Evolutionary conservation across 352 stramenopile genomes (phyloP).

Genomic region (Phytophthora cactorum): DNA sequence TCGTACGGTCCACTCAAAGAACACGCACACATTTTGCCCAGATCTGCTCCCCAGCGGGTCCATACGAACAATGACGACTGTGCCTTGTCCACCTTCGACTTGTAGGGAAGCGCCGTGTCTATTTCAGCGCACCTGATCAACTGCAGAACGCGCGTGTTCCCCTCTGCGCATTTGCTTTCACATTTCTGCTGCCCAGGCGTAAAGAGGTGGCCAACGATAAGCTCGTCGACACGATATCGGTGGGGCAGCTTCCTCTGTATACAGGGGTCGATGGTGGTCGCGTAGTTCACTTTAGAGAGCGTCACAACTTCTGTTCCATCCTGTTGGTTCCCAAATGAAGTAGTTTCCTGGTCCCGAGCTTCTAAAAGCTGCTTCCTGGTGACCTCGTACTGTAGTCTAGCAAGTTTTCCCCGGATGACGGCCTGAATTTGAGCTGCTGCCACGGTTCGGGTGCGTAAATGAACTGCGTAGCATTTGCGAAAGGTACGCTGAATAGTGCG

Average conservation of each 20-base stretch:
- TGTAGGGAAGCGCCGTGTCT: background rate
- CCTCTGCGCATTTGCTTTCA: background rate
- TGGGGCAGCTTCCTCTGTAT: slow-evolving; percentile 17
- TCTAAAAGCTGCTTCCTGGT: slow-evolving; percentile 9
- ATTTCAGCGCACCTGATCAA: slow-evolving; percentile 3
- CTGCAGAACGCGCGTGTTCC: slow-evolving; percentile 26
- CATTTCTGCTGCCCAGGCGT: background rate
- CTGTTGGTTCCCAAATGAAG: slow-evolving; percentile 5
- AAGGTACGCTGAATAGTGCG: slow-evolving; percentile 49
- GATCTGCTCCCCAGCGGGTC: slow-evolving; percentile 43
- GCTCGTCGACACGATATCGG: background rate
- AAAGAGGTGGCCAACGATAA: slow-evolving; percentile 15
- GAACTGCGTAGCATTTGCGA: slow-evolving; percentile 40
- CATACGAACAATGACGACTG: slow-evolving; percentile 46
- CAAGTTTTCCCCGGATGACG: slow-evolving; percentile 15
- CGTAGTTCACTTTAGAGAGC: slow-evolving; percentile 17
- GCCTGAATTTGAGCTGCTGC: slow-evolving; percentile 49
- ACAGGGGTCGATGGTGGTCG: slow-evolving; percentile 9
- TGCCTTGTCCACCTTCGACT: background rate
- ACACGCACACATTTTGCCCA: slow-evolving; percentile 14
- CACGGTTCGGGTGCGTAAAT: slow-evolving; percentile 34
- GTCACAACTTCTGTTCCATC: background rate
- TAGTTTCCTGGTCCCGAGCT: background rate
- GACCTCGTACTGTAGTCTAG: slow-evolving; percentile 4
- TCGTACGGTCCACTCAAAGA: slow-evolving; percentile 54